Evolutionary conservation across 495 filamentous ascomycete genomes (phyloP), one percentile per base, ranked within the genome.

Genomic region (Tricharina praecox): DNA sequence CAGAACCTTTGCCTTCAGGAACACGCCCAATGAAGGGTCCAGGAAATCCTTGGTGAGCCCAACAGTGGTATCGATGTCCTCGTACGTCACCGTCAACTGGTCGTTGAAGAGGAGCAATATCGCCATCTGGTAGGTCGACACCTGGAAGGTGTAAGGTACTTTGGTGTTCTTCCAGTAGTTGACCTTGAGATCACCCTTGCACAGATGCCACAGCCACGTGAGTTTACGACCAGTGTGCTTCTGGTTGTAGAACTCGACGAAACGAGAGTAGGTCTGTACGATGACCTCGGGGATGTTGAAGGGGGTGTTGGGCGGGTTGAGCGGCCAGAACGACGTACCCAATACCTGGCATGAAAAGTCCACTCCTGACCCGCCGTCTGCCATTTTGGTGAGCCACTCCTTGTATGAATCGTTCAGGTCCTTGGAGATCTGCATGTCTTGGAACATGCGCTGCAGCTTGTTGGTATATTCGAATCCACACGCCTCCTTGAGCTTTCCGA

Each of bases 391-490:
- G 45, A 64, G 68, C 68, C 71, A 83, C 25, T 78, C 77, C 60
- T 80, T 79, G 72, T 88, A 96, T 28, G 73, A 74, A 28, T 72
- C 70, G 64, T 99, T 96, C 44, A 99, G 77, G 66, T 96, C 92
- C 63, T 93, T 92, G 55, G 87, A 95, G 43, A 93, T 90, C 62
- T 95, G 90, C 67, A 99, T 96, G 56, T 99, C 90, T 62, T 95
- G 86, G 74, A 96, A 96, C 90, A 99, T 99, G 57, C 92, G 86
- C 68, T 96, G 90, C 40, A 99, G 70, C 64, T 95, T 96, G 69
- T 96, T 96, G 53, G 90, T 99, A 62, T 99, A 99, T 62, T 99
- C 90, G 51, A 92, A 96, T 52, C 90, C 90, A 59, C 90, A 96
- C 0, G 88, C 90, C 62, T 99, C 90, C 68, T 96, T 99, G 52